A percentile compares a stretch with the other conserved stretches of the same genome.
Evolutionary conservation across 2,329 filamentous ascomycete species (phyloP).

Genomic region (Cercospora janseana): DNA sequence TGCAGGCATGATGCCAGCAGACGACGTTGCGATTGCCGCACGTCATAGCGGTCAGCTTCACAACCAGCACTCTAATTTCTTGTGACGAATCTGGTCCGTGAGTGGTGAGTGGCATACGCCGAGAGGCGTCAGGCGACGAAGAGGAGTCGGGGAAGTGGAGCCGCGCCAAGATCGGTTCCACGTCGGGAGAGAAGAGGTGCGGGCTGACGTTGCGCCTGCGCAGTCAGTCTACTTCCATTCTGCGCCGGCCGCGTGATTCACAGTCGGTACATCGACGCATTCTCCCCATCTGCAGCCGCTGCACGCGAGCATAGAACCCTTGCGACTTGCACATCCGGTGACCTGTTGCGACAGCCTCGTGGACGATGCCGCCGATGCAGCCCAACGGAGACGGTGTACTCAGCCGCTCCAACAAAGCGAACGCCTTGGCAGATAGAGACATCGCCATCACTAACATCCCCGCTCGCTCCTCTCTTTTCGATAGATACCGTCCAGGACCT

Average conservation of each 20-base stretch:
- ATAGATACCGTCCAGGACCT: slow-evolving; percentile 18
- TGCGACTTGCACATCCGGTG: no score
- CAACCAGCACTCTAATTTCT: background rate
- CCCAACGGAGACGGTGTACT: no score
- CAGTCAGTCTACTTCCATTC: no score
- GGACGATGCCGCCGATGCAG: no score
- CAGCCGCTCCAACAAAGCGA: background rate
- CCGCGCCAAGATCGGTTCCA: no score
- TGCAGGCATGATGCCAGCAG: slow-evolving; percentile 2
- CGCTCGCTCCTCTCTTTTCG: slow-evolving; percentile 1
- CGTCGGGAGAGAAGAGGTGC: no score
- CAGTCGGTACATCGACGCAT: no score
- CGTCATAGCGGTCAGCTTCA: slow-evolving; percentile 1
- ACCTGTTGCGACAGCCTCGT: no score
- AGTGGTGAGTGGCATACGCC: background rate
- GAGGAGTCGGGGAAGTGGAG: background rate
- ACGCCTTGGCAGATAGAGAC: background rate
- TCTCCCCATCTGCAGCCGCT: no score
- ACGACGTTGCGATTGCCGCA: background rate
- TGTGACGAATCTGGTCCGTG: background rate
- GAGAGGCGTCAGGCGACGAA: background rate
- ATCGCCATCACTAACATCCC: background rate
- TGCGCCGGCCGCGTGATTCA: no score
- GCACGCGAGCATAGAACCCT: no score
- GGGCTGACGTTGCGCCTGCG: no score